Evolutionary conservation across 257 asterid species (phyloP), one percentile per base, ranked within the genome.

Genomic region (Asclepias syriaca): DNA sequence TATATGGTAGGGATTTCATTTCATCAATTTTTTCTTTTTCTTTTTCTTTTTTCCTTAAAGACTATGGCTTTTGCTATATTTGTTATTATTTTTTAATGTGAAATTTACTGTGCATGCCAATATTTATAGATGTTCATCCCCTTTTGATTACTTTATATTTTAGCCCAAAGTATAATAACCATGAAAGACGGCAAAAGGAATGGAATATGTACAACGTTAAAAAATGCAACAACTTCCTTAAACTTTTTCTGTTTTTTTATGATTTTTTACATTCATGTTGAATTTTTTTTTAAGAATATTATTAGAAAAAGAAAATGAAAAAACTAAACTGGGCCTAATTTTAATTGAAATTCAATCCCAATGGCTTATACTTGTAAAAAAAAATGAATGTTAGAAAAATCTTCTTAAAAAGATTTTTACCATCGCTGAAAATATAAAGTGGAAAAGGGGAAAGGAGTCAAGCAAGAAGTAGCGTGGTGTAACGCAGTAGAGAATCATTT

Each of bases 141-240:
- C 4, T 1, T 7, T 7, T 5, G 24, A 9, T 9, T 54, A 19
- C 59, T 54, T 19, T 1, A 3, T 5, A 54, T n/a, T 6, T 54
- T 54, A 19, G 27, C 57, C 57, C n/a, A 16, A 54, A 59, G 64
- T 83, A 92, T n/a, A n/a, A n/a, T n/a, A n/a, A n/a, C 98, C 98
- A 76, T 92, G 95, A 72, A 92, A 89, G 75, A 92, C 96, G 65
- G 85, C 94, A 56, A 92, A 92, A 60, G 98, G 98, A 22, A 87
- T 74, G 55, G 89, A 85, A 68, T 45, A 59, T 22, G 85, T 24
- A 24, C 27, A 24, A 24, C 27, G 27, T 24, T 24, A 24, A 24
- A 24, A 29, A 29, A 29, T 29, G 34, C 34, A 29, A 29, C 34
- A 29, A 29, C 34, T 29, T 29, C 34, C 34, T 29, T 29, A 29